Evolutionary conservation across 345 rosid genomes (phyloP), one percentile per base, ranked within the genome.

Genomic region (Balakata baccata): DNA sequence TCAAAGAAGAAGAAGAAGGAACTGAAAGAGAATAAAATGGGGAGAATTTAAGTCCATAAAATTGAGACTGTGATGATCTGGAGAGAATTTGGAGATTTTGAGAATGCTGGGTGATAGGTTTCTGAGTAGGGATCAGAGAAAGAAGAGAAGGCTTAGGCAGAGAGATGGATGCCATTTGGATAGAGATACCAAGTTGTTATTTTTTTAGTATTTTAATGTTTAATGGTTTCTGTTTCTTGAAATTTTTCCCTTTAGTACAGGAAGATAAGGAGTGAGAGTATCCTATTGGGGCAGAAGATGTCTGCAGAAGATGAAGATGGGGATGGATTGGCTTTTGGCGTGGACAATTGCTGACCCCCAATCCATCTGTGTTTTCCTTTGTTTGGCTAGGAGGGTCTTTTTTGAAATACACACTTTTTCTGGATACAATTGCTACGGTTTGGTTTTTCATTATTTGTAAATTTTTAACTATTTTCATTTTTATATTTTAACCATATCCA

Each of bases 41-140:
- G 66, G 93, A 86, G 67, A 92, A 66, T 73, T 65, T 81, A 66
- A 84, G 80, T 78, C 98, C 97, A 78, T 70, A 76, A 68, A 90
- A 90, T 66, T 85, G 90, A 60, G 97, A 89, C n/a, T 85, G 69
- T 25, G 86, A 83, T 25, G 93, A 87, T 71, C 72, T 92, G 77
- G 90, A 46, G 56, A 75, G 20, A 45, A 83, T 3, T 22, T 84
- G 17, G 66, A 75, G 72, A 69, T 13, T 59, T 47, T 68, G 84
- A 20, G 86, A 68, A 72, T 74, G 75, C 5, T 68, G 75, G 75
- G 60, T 43, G 64, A 14, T 82, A 77, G 85, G 79, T 10, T 62
- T 82, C 47, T 78, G 87, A 69, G 68, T 47, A 20, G 85, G 82
- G 75, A 77, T 56, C 0, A 74, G 74, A 74, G 84, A 74, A 7